phyloP scores from a whole-genome alignment of 2,329 filamentous ascomycete genomes.

The Colletotrichum australisinense region DNA sequence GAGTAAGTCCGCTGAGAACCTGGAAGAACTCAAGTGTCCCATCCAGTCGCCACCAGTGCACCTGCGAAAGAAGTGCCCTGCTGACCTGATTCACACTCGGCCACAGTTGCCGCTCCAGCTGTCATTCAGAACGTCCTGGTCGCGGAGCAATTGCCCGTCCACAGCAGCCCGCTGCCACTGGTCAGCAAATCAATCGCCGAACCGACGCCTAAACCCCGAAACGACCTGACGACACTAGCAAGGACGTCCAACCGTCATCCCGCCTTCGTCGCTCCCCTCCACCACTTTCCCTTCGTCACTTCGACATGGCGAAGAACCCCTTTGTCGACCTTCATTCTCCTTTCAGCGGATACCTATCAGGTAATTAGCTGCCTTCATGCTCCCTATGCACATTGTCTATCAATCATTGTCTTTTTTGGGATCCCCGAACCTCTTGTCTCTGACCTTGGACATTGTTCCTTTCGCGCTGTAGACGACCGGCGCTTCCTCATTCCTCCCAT shows the following conservation, averaged over 20 bases:
- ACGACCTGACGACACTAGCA: constrained; percentile 9
- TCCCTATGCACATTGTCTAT: neutral
- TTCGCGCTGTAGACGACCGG: constrained; percentile 9
- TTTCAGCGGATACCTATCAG: constrained; percentile 21
- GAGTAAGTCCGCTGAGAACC: neutral
- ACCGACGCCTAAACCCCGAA: constrained; percentile 30
- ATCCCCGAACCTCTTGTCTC: neutral
- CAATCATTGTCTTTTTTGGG: neutral
- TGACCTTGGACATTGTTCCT: neutral
- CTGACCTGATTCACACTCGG: neutral
- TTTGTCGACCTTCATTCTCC: constrained; percentile 14
- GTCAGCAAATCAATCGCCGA: constrained; percentile 22
- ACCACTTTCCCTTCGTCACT: constrained; percentile 9
- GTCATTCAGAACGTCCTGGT: neutral
- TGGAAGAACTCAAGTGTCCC: neutral
- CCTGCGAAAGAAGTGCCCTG: neutral
- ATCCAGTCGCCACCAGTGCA: neutral
- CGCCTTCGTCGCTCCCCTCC: constrained; percentile 12
- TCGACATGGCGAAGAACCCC: constrained; percentile 25
- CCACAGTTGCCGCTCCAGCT: neutral
- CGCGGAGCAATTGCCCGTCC: neutral
- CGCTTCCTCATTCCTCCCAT: constrained; percentile 24
- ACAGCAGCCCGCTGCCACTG: neutral
- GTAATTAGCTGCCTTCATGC: constrained; percentile 17
- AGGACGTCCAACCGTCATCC: constrained; percentile 25